Evolutionary conservation across 176 grass and related monocot species (phyloP).

Genomic region (Eremochloa ophiuroides): DNA sequence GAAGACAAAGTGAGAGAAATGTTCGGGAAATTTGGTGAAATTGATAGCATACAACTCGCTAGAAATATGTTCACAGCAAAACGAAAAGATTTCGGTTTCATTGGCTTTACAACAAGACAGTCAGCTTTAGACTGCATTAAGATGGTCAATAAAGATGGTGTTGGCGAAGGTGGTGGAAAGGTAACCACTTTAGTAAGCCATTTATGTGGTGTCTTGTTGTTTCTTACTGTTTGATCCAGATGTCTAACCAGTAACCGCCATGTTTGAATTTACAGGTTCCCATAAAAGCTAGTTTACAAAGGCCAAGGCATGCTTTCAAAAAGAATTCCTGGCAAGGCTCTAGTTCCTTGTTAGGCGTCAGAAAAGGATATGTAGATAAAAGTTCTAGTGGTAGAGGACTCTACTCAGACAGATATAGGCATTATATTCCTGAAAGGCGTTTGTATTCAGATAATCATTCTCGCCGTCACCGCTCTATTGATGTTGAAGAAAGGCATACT

Average conservation of each 20-base stretch:
- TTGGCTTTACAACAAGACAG: slow-evolving; percentile 56
- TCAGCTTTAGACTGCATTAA: slow-evolving; percentile 61
- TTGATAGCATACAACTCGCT: slow-evolving; percentile 60
- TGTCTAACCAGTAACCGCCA: slow-evolving; percentile 6
- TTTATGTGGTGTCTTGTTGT: background rate
- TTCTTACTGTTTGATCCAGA: slow-evolving; percentile 16
- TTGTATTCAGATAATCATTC: slow-evolving; percentile 24
- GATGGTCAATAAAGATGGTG: slow-evolving; percentile 48
- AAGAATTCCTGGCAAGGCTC: slow-evolving; percentile 39
- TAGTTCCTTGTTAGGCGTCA: slow-evolving; percentile 36
- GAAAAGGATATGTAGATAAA: slow-evolving; percentile 50
- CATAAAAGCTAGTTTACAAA: slow-evolving; percentile 55
- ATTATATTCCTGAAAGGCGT: slow-evolving; percentile 23
- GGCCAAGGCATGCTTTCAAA: slow-evolving; percentile 44
- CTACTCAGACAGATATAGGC: slow-evolving; percentile 33
- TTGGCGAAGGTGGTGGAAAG: slow-evolving; percentile 43
- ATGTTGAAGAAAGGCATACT: slow-evolving; percentile 39
- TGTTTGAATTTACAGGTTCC: slow-evolving; percentile 24
- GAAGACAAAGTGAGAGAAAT: slow-evolving; percentile 52
- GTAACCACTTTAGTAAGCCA: slow-evolving; percentile 23
- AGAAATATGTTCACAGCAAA: slow-evolving; percentile 59
- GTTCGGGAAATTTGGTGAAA: slow-evolving; percentile 67
- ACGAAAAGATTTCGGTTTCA: slow-evolving; percentile 66
- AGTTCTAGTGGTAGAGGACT: slow-evolving; percentile 23
- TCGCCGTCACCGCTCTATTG: slow-evolving; percentile 7